These are phyloP conservation scores for Picochlorum sp. DNA, from an alignment of 139 green algal species.

Conservation along the genomic window DNA sequence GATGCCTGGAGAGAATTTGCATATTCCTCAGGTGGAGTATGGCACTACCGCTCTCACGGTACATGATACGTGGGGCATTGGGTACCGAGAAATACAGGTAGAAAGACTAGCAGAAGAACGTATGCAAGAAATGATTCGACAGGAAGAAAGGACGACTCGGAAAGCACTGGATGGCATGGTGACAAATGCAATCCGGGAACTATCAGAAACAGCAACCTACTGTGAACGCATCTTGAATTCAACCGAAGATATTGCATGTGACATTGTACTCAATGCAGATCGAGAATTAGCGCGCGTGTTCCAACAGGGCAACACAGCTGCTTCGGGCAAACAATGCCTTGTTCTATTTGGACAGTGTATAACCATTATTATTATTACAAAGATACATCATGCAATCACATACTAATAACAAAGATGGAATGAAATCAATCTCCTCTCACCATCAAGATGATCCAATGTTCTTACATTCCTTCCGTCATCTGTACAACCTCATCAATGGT, in stretches of 20 bases:
- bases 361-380: background rate
- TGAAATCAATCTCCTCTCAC: background rate
- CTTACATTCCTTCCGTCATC: conserved; percentile 35
- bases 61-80: conserved; percentile 25
- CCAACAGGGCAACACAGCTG: conserved; percentile 16
- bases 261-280: conserved; percentile 25
- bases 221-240: conserved; percentile 12
- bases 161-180: conserved; percentile 11
- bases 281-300: conserved; percentile 19
- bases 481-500: conserved; percentile 42
- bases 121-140: background rate
- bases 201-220: conserved; percentile 9
- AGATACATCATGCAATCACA: background rate
- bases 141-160: conserved; percentile 1
- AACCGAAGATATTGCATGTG: conserved; percentile 1
- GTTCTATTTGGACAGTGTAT: background rate
- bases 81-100: conserved; percentile 18
- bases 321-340: conserved; percentile 17
- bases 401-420: background rate
- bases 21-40: conserved; percentile 4
- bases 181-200: conserved; percentile 18
- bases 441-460: background rate
- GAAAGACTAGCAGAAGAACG: conserved; percentile 5
- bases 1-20: conserved; percentile 24
- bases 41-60: conserved; percentile 8